phyloP scores from a whole-genome alignment of 2,329 filamentous ascomycete genomes.

The Colletotrichum sublineola region DNA sequence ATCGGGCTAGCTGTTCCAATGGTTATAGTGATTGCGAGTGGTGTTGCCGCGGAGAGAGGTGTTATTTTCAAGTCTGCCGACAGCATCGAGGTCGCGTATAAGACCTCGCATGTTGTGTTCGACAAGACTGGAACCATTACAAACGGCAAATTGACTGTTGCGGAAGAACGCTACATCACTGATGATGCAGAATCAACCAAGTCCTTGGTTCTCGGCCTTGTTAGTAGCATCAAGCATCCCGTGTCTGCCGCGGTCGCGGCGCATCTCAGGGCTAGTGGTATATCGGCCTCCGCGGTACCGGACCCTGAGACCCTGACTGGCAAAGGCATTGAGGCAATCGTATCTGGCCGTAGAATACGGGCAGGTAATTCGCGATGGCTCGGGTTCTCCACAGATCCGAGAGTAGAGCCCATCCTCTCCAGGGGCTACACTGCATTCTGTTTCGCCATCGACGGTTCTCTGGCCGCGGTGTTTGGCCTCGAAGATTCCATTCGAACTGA shows the following conservation, averaged over 20 bases:
- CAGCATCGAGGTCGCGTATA: conserved; percentile 72
- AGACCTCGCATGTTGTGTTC: conserved; percentile 76
- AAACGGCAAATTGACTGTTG: conserved; percentile 63
- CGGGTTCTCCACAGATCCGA: conserved; percentile 47
- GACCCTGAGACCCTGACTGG: conserved; percentile 58
- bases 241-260: conserved; percentile 62
- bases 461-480: conserved; percentile 61
- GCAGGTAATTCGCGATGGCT: conserved; percentile 68
- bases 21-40: conserved; percentile 79
- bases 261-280: conserved; percentile 53
- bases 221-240: conserved; percentile 62
- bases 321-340: conserved; percentile 58
- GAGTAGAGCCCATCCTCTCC: conserved; percentile 52
- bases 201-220: conserved; percentile 44
- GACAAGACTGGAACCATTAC: conserved; percentile 88
- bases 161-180: conserved; percentile 51
- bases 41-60: conserved; percentile 73
- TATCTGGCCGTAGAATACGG: conserved; percentile 50
- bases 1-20: conserved; percentile 82
- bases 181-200: conserved; percentile 15
- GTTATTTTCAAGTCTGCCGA: conserved; percentile 78
- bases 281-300: conserved; percentile 43
- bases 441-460: conserved; percentile 54
- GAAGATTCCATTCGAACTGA: conserved; percentile 61
- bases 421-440: conserved; percentile 62